Percentiles rank a stretch among this genome's conserved stretches.
Conservation (phyloP, 768 basidiomycete genomes). For the Chiua virens region DNA sequence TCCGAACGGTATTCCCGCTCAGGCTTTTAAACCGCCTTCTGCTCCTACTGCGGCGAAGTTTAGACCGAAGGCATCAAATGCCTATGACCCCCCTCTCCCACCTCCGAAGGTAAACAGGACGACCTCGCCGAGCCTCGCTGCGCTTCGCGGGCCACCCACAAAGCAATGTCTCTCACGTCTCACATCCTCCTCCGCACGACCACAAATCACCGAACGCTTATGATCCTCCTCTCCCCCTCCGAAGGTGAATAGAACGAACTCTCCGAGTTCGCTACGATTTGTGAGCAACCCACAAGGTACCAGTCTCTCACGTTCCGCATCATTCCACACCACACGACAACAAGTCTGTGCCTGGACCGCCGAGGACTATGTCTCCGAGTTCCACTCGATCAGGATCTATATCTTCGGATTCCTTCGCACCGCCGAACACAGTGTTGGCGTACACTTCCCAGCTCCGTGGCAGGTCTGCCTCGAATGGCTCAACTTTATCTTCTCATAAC, state of each 20-base stretch:
- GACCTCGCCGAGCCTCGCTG: constrained; percentile 24
- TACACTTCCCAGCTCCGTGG: constrained; percentile 28
- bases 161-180: constrained; percentile 7
- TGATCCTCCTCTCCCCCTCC: constrained; percentile 70
- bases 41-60: constrained; percentile 45
- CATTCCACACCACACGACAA: constrained; percentile 18
- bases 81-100: constrained; percentile 76
- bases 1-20: constrained; percentile 24
- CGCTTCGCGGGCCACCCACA: constrained; percentile 22
- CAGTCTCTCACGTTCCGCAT: not conserved
- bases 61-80: constrained; percentile 65
- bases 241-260: constrained; percentile 32
- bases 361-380: constrained; percentile 33
- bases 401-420: constrained; percentile 38
- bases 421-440: constrained; percentile 23
- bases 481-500: constrained; percentile 37
- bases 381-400: constrained; percentile 25
- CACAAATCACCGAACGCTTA: constrained; percentile 52
- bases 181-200: constrained; percentile 7
- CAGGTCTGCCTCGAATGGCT: constrained; percentile 48
- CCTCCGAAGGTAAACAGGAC: constrained; percentile 39
- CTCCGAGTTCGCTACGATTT: constrained; percentile 19
- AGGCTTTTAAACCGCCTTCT: constrained; percentile 33
- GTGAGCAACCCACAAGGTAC: too few species aligned
- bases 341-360: constrained; percentile 16